Base-by-base conservation (phyloP, 2,329 filamentous ascomycete genomes). In the Aspergillus caelatus region DNA sequence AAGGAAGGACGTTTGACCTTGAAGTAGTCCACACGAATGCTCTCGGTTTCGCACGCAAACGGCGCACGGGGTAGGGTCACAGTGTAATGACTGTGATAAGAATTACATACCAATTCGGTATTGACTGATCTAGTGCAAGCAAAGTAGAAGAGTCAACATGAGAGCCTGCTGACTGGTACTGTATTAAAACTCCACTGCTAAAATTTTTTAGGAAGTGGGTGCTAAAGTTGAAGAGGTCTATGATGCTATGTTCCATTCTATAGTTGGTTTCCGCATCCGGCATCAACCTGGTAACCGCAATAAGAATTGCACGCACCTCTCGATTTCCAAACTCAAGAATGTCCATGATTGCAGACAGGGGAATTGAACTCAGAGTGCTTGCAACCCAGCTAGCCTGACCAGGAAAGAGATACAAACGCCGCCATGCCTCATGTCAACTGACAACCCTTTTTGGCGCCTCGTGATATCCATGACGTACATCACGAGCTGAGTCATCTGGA, bases 41-140 rank as follows among this genome's bases (percentile, higher is more conserved):
- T 41, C 60, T 58, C 54, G 28, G 52, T 50, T 60, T 69, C 62
- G 66, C 62, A 71, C 66, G 69, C 68, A 71, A 71, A 70, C 69
- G 69, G 69, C 63, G 64, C 68, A 68, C 69, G 67, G 69, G 75
- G 69, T 68, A 67, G 64, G 70, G 68, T 75, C 73, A 76, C 68
- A 69, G 64, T 62, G 65, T 59, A 58, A 64, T 53, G 26, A 8
- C 19, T 34, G 30, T 8, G 19, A 50, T 50, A 10, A 50, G 14
- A n/a, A 52, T 52, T 52, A 52, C 48, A 52, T 52, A 52, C 48
- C 30, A 21, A 32, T n/a, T 32, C 48, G 28, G 48, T 52, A 52
- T 52, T 32, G 48, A 19, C 16, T 52, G 26, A 30, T 34, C 16
- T 34, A n/a, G 28, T 52, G 30, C 16, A 23, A 34, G 28, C 6